phyloP scores from a whole-genome alignment of 257 asterid species.

The Eustoma russellianum region DNA sequence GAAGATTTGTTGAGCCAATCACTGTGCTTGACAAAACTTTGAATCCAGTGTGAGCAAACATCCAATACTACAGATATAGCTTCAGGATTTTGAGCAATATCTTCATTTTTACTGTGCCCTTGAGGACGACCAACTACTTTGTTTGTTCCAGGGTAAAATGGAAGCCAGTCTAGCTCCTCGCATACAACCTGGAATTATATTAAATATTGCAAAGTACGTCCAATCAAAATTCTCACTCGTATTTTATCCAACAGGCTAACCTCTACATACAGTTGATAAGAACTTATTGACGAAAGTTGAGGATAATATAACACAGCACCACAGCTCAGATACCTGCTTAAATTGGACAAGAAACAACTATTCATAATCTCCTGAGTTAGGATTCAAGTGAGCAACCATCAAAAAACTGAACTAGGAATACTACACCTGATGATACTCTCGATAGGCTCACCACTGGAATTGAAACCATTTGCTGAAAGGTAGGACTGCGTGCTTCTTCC shows the following conservation, averaged over 20 bases:
- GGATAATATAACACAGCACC: constrained; percentile 95
- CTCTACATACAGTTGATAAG: constrained; percentile 99
- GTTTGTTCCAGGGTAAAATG: constrained; percentile 73
- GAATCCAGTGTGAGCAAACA: constrained; percentile 90
- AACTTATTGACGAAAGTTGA: constrained; percentile 89
- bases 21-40: constrained; percentile 87
- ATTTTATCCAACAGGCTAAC: constrained; percentile 44
- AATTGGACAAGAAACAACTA: constrained; percentile 8
- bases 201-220: constrained; percentile 16
- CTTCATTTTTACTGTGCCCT: constrained; percentile 50
- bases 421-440: constrained; percentile 78
- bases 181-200: constrained; percentile 68
- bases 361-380: not conserved
- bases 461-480: constrained; percentile 67
- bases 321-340: constrained; percentile 79
- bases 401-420: constrained; percentile 15
- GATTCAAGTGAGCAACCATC: not conserved
- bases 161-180: constrained; percentile 99
- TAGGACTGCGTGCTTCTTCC: constrained; percentile 80
- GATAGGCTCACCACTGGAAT: constrained; percentile 50
- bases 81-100: constrained; percentile 58
- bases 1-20: constrained; percentile 83
- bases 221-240: constrained; percentile 8
- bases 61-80: constrained; percentile 68
- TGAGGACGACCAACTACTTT: constrained; percentile 29